These are phyloP conservation scores for Helicostylum pulchrum DNA, from an alignment of 192 early-diverging fungal genomes.

Conservation along the genomic window DNA sequence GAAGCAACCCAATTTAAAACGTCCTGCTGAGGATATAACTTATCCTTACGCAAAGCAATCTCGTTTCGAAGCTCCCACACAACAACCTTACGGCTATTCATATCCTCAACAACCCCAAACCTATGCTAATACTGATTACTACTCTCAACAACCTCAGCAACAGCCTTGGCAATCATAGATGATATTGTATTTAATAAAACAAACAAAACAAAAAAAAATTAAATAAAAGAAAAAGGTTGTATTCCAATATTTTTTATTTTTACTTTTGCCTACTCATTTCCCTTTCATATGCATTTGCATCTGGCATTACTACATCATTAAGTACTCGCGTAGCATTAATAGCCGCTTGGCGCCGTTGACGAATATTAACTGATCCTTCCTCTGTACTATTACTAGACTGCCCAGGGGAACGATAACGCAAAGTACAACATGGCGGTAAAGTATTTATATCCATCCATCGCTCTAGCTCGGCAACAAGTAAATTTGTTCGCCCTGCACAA, in stretches of 20 bases:
- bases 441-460: conserved; percentile 40
- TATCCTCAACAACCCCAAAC: neutral
- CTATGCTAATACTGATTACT: neutral
- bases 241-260: neutral
- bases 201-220: too few relatives aligned
- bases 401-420: too few relatives aligned
- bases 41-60: conserved; percentile 10
- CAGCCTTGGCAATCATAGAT: conserved; percentile 9
- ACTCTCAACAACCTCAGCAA: neutral
- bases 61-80: conserved; percentile 2
- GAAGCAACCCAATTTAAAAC: neutral
- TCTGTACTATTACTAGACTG: neutral
- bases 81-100: neutral
- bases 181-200: neutral
- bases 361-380: conserved; percentile 23
- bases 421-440: too few relatives aligned
- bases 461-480: conserved; percentile 35
- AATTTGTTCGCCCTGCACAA: conserved; percentile 51
- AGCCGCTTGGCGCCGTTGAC: conserved; percentile 45
- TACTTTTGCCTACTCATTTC: conserved; percentile 26
- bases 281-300: conserved; percentile 50
- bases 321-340: conserved; percentile 44
- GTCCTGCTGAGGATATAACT: neutral
- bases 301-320: conserved; percentile 48
- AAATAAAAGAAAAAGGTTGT: too few relatives aligned